These are phyloP conservation scores for Plectosphaerella plurivora DNA, from an alignment of 2,329 filamentous ascomycete species.

Conservation along the genomic window DNA sequence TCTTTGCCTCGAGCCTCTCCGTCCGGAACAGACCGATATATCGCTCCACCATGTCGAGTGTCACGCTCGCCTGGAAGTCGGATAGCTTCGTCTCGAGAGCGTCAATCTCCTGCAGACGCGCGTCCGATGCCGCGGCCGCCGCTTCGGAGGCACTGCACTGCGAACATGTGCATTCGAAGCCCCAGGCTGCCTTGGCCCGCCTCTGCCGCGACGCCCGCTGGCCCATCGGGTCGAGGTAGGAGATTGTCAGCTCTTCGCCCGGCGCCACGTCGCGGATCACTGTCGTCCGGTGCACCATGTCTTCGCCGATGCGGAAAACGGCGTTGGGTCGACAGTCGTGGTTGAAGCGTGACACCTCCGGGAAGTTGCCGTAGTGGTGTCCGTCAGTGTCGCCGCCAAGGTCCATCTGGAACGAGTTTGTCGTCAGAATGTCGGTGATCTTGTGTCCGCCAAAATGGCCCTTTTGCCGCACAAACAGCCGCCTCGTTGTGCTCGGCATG, in stretches of 20 bases:
- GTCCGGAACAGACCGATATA: constrained; percentile 31
- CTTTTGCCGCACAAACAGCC: constrained; percentile 8
- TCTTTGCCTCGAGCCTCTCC: constrained; percentile 29
- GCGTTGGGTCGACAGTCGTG: constrained; percentile 41
- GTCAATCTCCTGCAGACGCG: constrained; percentile 27
- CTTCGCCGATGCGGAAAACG: constrained; percentile 35
- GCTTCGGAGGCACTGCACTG: constrained; percentile 24
- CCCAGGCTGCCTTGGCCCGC: constrained; percentile 28
- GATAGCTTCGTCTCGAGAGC: constrained; percentile 18
- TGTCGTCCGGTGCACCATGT: constrained; percentile 31
- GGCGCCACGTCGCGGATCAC: constrained; percentile 30
- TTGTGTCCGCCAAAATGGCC: constrained; percentile 8
- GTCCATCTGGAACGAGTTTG: constrained; percentile 14
- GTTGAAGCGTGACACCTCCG: constrained; percentile 30
- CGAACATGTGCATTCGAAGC: constrained; percentile 34
- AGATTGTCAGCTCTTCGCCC: constrained; percentile 38
- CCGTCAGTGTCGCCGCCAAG: constrained; percentile 5
- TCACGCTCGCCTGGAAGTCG: constrained; percentile 10
- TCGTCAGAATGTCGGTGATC: constrained; percentile 10
- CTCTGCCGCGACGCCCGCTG: constrained; percentile 17
- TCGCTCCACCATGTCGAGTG: constrained; percentile 29
- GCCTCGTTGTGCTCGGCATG: constrained; percentile 4
- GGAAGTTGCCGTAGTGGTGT: constrained; percentile 12
- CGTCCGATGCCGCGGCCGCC: constrained; percentile 26
- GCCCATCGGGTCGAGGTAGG: constrained; percentile 31